Evolutionary conservation across 1,284 basidiomycete species (phyloP).

Genomic region (Ceratobasidium sp.): DNA sequence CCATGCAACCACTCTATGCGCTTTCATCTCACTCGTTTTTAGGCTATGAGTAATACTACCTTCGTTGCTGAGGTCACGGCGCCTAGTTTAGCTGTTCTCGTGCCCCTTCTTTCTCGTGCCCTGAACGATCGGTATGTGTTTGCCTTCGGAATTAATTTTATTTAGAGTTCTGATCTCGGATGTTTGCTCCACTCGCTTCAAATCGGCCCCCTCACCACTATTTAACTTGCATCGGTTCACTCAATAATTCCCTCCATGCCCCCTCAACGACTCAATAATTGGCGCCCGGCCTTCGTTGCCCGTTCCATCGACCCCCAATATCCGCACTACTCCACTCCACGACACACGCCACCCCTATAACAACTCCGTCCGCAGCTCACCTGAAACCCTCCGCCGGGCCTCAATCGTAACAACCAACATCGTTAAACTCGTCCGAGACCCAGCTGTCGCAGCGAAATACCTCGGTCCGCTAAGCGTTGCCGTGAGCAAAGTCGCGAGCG

Average conservation of each 20-base stretch:
- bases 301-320: too few species aligned
- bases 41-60: conserved; percentile 73
- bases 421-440: conserved; percentile 96
- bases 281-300: too few species aligned
- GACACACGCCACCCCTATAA: too few species aligned
- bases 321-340: too few species aligned
- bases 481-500: conserved; percentile 90
- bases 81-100: conserved; percentile 95
- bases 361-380: conserved; percentile 17
- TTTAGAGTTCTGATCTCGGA: too few species aligned
- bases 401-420: conserved; percentile 97
- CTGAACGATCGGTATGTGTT: conserved; percentile 81
- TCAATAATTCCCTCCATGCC: too few species aligned
- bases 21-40: background rate
- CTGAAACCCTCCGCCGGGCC: conserved; percentile 60
- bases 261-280: too few species aligned
- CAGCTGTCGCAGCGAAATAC: conserved; percentile 90
- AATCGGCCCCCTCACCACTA: background rate
- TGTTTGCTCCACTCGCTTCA: conserved; percentile 50
- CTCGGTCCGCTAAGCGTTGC: conserved; percentile 91
- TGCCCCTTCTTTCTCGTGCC: conserved; percentile 92
- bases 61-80: conserved; percentile 98
- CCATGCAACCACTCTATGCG: conserved; percentile 42
- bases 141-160: too few species aligned
- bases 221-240: background rate